Evolutionary conservation across 129 eudicot genomes (phyloP), one percentile per base, ranked within the genome.

Genomic region (Daucus carota): DNA sequence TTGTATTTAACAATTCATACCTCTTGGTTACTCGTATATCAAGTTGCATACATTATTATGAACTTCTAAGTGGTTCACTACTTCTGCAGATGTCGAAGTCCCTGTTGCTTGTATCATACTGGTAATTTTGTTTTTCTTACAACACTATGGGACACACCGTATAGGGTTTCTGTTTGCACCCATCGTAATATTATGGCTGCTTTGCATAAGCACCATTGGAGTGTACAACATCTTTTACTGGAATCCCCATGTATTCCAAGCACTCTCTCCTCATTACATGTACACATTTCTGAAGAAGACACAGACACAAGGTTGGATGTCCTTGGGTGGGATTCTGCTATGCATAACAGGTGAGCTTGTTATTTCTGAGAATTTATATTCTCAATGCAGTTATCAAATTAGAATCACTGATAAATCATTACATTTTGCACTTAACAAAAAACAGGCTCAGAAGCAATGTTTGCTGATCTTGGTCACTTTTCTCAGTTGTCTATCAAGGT

Each of bases 401-500:
- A 46, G 24, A 65, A 74, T 75, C 43, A 72, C 59, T 54, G 26
- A 6, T 73, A 41, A 41, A 50, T 74, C 12, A 17, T 75, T 43
- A 26, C 69, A 52, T 44, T 73, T 26, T 50, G 72, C 29, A 42
- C 77, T 68, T 14, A 15, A 70, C 32, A 43, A 71, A n/a, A 72
- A 78, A 72, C 86, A 90, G 97, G 97, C 42, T 91, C 97, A 26
- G 97, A 91, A 87, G 97, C 97, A 57, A 91, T 91, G 97, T 91
- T 83, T 82, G 97, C 97, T 75, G 97, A 91, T 85, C 97, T 91
- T 43, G 97, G 97, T 33, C 97, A 91, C 83, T 91, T 91, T 83
- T 91, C 97, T 15, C 94, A 91, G 83, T 66, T 88, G 77, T 91
- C 97, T 73, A 88, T 91, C 65, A 80, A 91, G 97, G 97, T 91